Evolutionary conservation across 345 rosid genomes (phyloP), one percentile per base, ranked within the genome.

Genomic region (Citrus unshiu): DNA sequence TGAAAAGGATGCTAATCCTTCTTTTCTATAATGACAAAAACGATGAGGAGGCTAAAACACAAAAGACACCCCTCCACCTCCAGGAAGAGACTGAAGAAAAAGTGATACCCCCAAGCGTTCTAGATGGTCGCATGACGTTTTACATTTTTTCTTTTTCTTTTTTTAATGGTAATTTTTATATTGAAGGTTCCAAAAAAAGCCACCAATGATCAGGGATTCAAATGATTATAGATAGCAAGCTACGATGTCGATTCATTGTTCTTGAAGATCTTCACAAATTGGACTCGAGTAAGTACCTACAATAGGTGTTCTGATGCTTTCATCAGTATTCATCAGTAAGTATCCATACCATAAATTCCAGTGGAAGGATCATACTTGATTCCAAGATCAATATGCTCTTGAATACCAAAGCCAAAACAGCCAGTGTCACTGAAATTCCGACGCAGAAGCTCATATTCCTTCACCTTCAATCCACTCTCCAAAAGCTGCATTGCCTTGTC

Each of bases 401-500:
- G 92, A 68, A 92, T 92, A 75, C 92, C 93, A 30, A 92, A 92
- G 6, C 93, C 93, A 21, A 92, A 92, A 84, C 96, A 92, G 7
- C 93, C 92, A 6, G 96, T 92, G 37, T 90, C 93, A 39, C 92
- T 90, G 64, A 92, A 92, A 85, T 92, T 92, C 84, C 88, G 87
- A 30, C 94, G 83, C 59, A 90, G 74, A 37, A 92, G 82, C 77
- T 92, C 92, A 16, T 90, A 90, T 71, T 92, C 93, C 84, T 92
- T 92, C 34, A 90, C 96, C 82, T 92, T 90, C 85, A 92, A 80
- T 24, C 96, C 96, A 63, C 97, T 90, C 77, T 92, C 93, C 68
- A 90, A 81, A 21, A 90, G 84, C 77, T 92, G 94, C 96, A 92
- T 90, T 34, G 94, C 94, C 79, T 92, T 92, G 30, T 92, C 96